A percentile compares a stretch with the other conserved stretches of the same genome.
These are phyloP conservation scores for Penicillium freii DNA, from an alignment of 2,329 filamentous ascomycete species.

Conservation along the genomic window DNA sequence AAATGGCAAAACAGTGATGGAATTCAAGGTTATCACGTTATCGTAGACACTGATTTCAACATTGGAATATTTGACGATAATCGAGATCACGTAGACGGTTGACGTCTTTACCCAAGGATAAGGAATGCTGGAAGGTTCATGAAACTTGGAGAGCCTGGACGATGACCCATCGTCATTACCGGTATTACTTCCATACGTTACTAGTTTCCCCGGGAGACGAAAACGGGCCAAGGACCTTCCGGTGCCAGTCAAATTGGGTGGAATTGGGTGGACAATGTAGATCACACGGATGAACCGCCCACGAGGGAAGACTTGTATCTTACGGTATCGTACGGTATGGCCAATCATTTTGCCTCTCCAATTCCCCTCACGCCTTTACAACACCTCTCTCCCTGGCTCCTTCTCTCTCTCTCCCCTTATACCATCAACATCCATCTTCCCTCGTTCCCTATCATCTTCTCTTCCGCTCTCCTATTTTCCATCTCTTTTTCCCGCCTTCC, in stretches of 20 bases:
- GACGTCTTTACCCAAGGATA: slow-evolving; percentile 18
- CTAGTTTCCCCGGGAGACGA: slow-evolving; percentile 8
- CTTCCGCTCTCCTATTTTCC: slow-evolving; percentile 9
- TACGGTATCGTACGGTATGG: slow-evolving; percentile 9
- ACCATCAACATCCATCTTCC: slow-evolving; percentile 19
- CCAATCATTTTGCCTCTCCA: slow-evolving; percentile 15
- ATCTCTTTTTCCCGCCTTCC: slow-evolving; percentile 11
- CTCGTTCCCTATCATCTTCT: slow-evolving; percentile 13
- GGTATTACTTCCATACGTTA: slow-evolving; percentile 6
- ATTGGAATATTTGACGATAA: neutral
- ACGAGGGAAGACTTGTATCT: slow-evolving; percentile 23
- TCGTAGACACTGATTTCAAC: neutral
- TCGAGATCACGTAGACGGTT: slow-evolving; percentile 8
- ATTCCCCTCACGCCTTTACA: slow-evolving; percentile 19
- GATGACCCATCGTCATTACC: slow-evolving; percentile 13
- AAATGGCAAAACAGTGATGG: slow-evolving; percentile 4
- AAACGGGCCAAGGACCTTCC: slow-evolving; percentile 15
- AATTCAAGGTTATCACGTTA: slow-evolving; percentile 2
- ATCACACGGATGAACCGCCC: slow-evolving; percentile 11
- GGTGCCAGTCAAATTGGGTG: slow-evolving; percentile 1
- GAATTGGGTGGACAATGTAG: neutral
- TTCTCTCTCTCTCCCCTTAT: slow-evolving; percentile 18
- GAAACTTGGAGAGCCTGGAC: slow-evolving; percentile 17
- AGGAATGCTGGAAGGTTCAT: slow-evolving; percentile 33
- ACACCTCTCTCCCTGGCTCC: slow-evolving; percentile 19